A percentile compares a stretch with the other conserved stretches of the same genome.
phyloP scores from a whole-genome alignment of 345 rosid species.

The Acer saccharum region DNA sequence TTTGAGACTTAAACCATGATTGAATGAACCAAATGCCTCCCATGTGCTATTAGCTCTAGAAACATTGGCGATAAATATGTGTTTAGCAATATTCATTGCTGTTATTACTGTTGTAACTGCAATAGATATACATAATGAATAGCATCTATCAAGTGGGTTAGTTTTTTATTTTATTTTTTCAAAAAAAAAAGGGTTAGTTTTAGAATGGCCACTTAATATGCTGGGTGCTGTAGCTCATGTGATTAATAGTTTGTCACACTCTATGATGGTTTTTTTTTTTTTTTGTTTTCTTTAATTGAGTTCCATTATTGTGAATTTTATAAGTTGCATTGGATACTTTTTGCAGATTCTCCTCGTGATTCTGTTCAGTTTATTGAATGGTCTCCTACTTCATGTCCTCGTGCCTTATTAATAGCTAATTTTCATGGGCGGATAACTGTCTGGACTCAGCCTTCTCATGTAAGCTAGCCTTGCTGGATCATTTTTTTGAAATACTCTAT shows the following conservation, averaged over 20 bases:
- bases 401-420: slow-evolving; percentile 90
- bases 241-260: neutral
- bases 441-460: slow-evolving; percentile 97
- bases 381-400: slow-evolving; percentile 96
- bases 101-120: neutral
- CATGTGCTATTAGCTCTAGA: neutral
- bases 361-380: slow-evolving; percentile 98
- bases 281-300: neutral
- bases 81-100: neutral
- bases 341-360: slow-evolving; percentile 97
- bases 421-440: slow-evolving; percentile 95
- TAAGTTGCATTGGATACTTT: slow-evolving; percentile 18
- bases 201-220: neutral
- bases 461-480: slow-evolving; percentile 33
- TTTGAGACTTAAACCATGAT: neutral
- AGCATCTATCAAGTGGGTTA: neutral
- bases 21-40: neutral
- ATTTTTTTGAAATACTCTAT: slow-evolving; percentile 5
- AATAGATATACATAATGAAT: neutral
- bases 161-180: neutral
- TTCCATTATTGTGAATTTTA: slow-evolving; percentile 4
- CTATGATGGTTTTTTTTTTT: neutral
- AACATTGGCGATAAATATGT: neutral
- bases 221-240: neutral
- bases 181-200: too few species aligned